A percentile compares a stretch with the other conserved stretches of the same genome.
These are phyloP conservation scores for Chondrostereum purpureum DNA, from an alignment of 1,284 basidiomycete genomes.

Conservation along the genomic window DNA sequence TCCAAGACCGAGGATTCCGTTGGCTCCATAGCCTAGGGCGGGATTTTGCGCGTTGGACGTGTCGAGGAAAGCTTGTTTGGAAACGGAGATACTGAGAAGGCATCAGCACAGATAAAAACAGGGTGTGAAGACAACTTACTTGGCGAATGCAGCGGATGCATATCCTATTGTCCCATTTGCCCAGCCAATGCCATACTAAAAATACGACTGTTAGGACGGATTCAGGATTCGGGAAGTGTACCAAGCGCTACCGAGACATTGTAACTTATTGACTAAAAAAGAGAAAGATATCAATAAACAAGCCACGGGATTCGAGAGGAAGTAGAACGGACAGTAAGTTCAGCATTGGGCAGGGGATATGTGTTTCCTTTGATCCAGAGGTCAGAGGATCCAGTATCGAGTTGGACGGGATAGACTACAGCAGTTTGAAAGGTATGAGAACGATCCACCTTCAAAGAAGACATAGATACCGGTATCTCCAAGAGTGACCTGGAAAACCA, in stretches of 20 bases:
- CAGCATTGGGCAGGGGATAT: constrained; percentile 45
- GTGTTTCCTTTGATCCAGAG: constrained; percentile 60
- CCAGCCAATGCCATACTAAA: constrained; percentile 74
- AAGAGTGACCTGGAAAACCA: constrained; percentile 64
- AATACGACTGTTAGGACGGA: background rate
- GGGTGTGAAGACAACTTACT: constrained; percentile 34
- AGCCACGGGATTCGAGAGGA: constrained; percentile 2
- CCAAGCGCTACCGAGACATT: constrained; percentile 55
- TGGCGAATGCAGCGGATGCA: constrained; percentile 59
- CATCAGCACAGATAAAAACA: background rate
- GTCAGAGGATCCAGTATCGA: constrained; percentile 79
- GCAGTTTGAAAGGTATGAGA: background rate
- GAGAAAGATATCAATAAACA: no score
- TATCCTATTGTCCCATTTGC: constrained; percentile 57
- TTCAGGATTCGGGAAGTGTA: background rate
- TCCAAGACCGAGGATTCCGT: constrained; percentile 73
- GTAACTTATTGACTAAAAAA: constrained; percentile 34
- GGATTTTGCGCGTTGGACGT: constrained; percentile 57
- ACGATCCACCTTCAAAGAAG: background rate
- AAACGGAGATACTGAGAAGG: constrained; percentile 48
- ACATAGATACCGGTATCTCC: constrained; percentile 47
- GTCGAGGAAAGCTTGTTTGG: constrained; percentile 64
- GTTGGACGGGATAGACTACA: constrained; percentile 59
- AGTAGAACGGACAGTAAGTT: constrained; percentile 41
- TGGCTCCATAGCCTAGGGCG: constrained; percentile 61